Evolutionary conservation across 768 basidiomycete species (phyloP).

Genomic region (Mycena olivaceomarginata): DNA sequence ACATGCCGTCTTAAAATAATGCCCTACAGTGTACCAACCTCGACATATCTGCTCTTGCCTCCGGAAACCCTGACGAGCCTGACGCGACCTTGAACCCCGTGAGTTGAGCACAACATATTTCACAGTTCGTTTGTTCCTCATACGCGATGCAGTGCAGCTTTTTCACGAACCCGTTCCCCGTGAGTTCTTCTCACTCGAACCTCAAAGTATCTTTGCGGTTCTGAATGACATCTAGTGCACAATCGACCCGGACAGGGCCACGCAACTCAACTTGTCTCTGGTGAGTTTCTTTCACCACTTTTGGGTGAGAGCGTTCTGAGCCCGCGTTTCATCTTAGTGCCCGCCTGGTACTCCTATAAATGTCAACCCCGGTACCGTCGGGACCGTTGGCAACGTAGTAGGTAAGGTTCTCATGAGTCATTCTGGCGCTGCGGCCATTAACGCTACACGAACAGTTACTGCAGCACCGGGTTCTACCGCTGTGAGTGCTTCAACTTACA

Average conservation of each 20-base stretch:
- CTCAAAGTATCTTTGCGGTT: constrained; percentile 13
- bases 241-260: constrained; percentile 19
- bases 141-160: constrained; percentile 19
- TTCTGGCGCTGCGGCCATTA: constrained; percentile 18
- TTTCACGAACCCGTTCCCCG: constrained; percentile 20
- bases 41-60: constrained; percentile 18
- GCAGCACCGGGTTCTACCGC: constrained; percentile 22
- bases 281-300: constrained; percentile 19
- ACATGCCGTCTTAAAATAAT: constrained; percentile 14
- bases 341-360: constrained; percentile 19
- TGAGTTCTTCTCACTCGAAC: constrained; percentile 15
- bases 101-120: constrained; percentile 14
- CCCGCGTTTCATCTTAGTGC: constrained; percentile 18
- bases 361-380: constrained; percentile 22
- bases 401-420: constrained; percentile 13
- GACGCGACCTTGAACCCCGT: constrained; percentile 11
- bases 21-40: constrained; percentile 19
- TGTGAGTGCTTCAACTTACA: constrained; percentile 12
- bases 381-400: constrained; percentile 14
- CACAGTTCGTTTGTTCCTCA: constrained; percentile 20
- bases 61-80: constrained; percentile 19
- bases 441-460: constrained; percentile 22
- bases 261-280: constrained; percentile 18
- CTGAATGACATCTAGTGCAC: constrained; percentile 13
- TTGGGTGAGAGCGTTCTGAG: constrained; percentile 17